Conservation (phyloP, 257 asterid species). For the Solanum peruvianum region DNA sequence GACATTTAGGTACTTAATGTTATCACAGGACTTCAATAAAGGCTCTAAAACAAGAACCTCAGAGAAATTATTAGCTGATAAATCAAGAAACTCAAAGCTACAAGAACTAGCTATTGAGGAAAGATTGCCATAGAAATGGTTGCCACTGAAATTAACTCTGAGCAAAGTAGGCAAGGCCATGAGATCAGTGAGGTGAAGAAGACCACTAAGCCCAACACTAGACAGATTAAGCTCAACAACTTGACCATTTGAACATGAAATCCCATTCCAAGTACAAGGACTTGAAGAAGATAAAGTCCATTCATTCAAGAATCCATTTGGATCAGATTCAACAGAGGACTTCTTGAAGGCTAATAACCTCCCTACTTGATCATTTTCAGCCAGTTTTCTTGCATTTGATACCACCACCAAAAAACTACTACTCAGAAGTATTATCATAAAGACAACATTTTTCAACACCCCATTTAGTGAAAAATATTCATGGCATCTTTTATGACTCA, state of each 20-base stretch:
- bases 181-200: constrained; percentile 44
- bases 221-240: constrained; percentile 50
- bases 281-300: constrained; percentile 49
- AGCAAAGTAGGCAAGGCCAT: constrained; percentile 37
- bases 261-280: constrained; percentile 74
- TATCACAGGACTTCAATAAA: constrained; percentile 30
- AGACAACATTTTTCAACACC: constrained; percentile 22
- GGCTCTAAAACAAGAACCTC: constrained; percentile 38
- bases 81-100: constrained; percentile 56
- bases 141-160: constrained; percentile 42
- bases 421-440: constrained; percentile 19
- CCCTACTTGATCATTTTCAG: constrained; percentile 24
- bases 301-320: constrained; percentile 39
- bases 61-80: constrained; percentile 54
- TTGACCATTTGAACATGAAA: constrained; percentile 49
- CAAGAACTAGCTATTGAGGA: constrained; percentile 34
- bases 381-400: constrained; percentile 26
- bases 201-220: constrained; percentile 48
- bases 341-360: constrained; percentile 47
- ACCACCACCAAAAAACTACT: constrained; percentile 20
- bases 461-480: background rate
- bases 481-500: constrained; percentile 13
- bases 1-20: constrained; percentile 41
- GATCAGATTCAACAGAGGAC: constrained; percentile 55
- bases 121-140: constrained; percentile 61